Evolutionary conservation across 2,329 filamentous ascomycete species (phyloP).

Genomic region (Xylaria sp.): DNA sequence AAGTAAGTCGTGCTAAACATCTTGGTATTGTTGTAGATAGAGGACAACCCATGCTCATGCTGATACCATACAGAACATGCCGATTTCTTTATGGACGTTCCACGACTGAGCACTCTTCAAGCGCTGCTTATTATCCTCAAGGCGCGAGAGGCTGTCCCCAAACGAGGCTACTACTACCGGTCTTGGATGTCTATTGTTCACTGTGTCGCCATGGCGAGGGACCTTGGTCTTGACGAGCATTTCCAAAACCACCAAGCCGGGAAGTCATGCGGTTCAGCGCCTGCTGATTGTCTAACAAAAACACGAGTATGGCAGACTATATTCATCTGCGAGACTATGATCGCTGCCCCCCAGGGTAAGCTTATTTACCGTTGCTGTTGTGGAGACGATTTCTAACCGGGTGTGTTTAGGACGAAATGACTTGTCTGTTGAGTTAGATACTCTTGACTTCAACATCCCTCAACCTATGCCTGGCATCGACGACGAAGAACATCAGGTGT

Average conservation of each 20-base stretch:
- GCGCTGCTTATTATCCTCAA: conserved; percentile 87
- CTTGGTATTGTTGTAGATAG: neutral
- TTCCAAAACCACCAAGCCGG: conserved; percentile 77
- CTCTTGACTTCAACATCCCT: conserved; percentile 75
- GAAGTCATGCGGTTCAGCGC: conserved; percentile 69
- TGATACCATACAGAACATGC: conserved; percentile 70
- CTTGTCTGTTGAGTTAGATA: conserved; percentile 74
- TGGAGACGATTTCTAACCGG: conserved; percentile 10
- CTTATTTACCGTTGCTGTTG: neutral
- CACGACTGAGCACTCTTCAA: conserved; percentile 88
- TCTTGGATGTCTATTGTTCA: conserved; percentile 97
- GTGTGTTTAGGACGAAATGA: conserved; percentile 71
- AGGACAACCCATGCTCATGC: conserved; percentile 22
- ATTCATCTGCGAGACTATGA: conserved; percentile 87
- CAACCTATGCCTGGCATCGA: conserved; percentile 70
- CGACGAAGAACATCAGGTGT: conserved; percentile 76
- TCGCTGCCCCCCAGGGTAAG: conserved; percentile 88
- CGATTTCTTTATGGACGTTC: conserved; percentile 91
- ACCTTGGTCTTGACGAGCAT: conserved; percentile 88
- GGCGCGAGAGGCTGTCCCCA: conserved; percentile 88
- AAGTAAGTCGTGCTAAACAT: conserved; percentile 56
- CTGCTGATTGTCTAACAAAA: conserved; percentile 80
- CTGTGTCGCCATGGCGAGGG: conserved; percentile 90
- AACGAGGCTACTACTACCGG: conserved; percentile 93
- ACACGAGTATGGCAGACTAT: conserved; percentile 90